These are phyloP conservation scores for Cynara cardunculus DNA, from an alignment of 129 eudicot species.

Conservation along the genomic window DNA sequence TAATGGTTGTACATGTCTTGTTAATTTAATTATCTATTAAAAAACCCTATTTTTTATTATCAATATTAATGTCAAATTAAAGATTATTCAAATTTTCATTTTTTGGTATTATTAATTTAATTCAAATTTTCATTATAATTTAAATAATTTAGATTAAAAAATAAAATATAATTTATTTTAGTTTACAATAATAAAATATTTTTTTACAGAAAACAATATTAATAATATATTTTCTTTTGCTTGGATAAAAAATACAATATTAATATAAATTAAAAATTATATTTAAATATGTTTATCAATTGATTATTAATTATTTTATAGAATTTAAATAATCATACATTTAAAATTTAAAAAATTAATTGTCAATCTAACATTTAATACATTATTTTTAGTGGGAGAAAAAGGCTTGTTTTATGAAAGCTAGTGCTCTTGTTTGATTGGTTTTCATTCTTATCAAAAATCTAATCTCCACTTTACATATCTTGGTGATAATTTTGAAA, in stretches of 20 bases:
- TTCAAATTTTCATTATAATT: neutral
- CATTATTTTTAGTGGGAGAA: neutral
- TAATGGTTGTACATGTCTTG: neutral
- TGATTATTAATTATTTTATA: no score
- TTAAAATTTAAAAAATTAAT: no score
- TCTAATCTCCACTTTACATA: neutral
- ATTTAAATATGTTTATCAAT: no score
- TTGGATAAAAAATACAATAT: no score
- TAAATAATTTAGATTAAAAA: neutral
- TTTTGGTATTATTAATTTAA: neutral
- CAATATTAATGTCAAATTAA: neutral
- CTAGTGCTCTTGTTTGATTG: neutral
- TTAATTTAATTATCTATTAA: neutral
- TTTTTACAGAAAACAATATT: no score
- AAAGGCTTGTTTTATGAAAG: neutral
- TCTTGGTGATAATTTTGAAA: neutral
- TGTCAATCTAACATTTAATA: no score
- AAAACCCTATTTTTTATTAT: neutral
- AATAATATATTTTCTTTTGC: neutral
- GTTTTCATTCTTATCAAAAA: neutral
- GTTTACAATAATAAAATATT: neutral
- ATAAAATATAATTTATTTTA: neutral
- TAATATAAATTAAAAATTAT: no score
- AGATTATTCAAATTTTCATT: neutral
- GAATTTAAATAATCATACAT: no score